A percentile compares a stretch with the other conserved stretches of the same genome.
phyloP scores from a whole-genome alignment of 768 basidiomycete genomes.

The Coprinellus micaceus region DNA sequence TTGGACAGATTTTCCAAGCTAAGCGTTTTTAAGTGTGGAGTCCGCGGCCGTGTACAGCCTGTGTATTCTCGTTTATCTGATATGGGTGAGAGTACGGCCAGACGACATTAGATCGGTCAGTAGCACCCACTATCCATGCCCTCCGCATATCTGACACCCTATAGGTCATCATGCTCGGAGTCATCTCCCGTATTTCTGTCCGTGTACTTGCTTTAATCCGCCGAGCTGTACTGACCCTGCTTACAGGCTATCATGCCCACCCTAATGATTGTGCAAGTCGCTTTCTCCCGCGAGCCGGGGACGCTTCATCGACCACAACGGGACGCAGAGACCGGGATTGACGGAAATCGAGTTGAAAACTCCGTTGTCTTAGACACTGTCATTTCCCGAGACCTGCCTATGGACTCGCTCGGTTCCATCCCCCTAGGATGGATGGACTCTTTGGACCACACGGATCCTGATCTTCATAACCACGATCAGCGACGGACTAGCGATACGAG shows the following conservation, averaged over 20 bases:
- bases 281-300: slow-evolving; percentile 6
- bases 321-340: not conserved
- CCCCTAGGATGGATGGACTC: not conserved
- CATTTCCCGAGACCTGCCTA: not conserved
- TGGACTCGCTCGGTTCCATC: not conserved
- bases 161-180: slow-evolving; percentile 15
- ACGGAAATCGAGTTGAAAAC: slow-evolving; percentile 3
- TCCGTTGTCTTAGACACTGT: slow-evolving; percentile 5
- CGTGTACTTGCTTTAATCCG: no score
- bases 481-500: not conserved
- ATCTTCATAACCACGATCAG: not conserved
- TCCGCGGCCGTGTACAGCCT: slow-evolving; percentile 26
- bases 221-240: not conserved
- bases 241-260: slow-evolving; percentile 12
- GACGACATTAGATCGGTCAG: slow-evolving; percentile 11
- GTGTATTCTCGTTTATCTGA: slow-evolving; percentile 18
- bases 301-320: slow-evolving; percentile 11
- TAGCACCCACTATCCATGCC: not conserved
- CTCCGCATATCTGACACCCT: not conserved
- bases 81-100: slow-evolving; percentile 10
- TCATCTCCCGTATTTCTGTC: slow-evolving; percentile 22
- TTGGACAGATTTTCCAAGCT: not conserved
- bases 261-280: slow-evolving; percentile 12
- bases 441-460: slow-evolving; percentile 4
- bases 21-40: slow-evolving; percentile 17